These are phyloP conservation scores for Lodderomyces orthopsilosis DNA, from an alignment of 1,139 yeast genomes.

Conservation along the genomic window DNA sequence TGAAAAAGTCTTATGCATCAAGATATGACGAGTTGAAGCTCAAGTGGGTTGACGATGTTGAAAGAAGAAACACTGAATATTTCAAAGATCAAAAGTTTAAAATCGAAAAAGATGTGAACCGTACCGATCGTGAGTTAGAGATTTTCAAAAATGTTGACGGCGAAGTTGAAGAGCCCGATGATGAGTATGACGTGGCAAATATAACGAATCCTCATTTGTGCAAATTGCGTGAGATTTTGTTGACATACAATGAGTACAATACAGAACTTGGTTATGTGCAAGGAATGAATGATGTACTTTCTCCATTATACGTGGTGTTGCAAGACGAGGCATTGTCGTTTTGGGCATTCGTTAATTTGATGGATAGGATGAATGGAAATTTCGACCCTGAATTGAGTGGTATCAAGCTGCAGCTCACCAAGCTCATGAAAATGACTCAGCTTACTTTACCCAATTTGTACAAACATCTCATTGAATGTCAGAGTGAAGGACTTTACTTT, in stretches of 20 bases:
- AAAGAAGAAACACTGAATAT: constrained; percentile 59
- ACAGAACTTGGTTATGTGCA: constrained; percentile 89
- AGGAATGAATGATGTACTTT: constrained; percentile 93
- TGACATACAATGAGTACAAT: constrained; percentile 85
- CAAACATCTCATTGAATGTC: constrained; percentile 80
- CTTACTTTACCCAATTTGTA: constrained; percentile 85
- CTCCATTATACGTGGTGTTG: constrained; percentile 77
- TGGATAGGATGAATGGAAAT: constrained; percentile 95
- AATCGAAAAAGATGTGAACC: constrained; percentile 88
- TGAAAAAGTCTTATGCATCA: constrained; percentile 54
- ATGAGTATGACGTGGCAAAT: constrained; percentile 48
- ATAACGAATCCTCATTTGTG: constrained; percentile 68
- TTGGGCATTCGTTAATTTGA: constrained; percentile 84
- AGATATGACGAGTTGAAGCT: constrained; percentile 67
- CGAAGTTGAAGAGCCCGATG: constrained; percentile 46
- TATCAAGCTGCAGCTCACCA: constrained; percentile 82
- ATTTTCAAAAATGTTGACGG: constrained; percentile 43
- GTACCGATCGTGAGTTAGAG: constrained; percentile 80
- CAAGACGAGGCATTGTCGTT: constrained; percentile 80
- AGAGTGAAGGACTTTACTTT: constrained; percentile 85
- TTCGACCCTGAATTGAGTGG: constrained; percentile 90
- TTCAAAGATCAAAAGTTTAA: constrained; percentile 88
- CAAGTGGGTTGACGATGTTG: constrained; percentile 62
- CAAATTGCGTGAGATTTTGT: constrained; percentile 70
- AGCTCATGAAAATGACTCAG: constrained; percentile 79